Conservation (phyloP, 2,329 filamentous ascomycete genomes). For the Bipolaris zeicola region DNA sequence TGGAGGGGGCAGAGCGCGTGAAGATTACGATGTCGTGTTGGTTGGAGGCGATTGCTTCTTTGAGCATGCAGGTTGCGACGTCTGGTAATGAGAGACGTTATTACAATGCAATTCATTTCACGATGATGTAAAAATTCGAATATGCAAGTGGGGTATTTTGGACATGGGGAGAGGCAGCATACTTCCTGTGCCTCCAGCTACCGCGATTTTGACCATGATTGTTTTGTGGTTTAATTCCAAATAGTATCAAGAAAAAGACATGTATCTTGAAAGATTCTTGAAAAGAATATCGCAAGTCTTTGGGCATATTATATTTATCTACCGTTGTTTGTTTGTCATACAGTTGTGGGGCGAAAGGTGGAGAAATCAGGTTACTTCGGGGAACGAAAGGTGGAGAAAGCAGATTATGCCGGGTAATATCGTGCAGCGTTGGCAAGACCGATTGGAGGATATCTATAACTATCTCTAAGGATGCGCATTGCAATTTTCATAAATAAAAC, state of each 20-base stretch:
- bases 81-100: conserved; percentile 44
- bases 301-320: no score
- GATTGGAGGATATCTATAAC: no score
- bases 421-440: no score
- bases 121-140: not conserved
- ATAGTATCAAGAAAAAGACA: not conserved
- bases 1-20: conserved; percentile 47
- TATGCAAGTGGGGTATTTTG: not conserved
- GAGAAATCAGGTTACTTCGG: no score
- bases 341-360: no score
- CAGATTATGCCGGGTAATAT: not conserved
- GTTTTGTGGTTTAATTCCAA: not conserved
- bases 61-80: conserved; percentile 60
- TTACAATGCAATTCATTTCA: not conserved
- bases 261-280: not conserved
- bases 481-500: no score
- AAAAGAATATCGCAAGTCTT: no score
- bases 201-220: conserved; percentile 43
- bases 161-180: conserved; percentile 12
- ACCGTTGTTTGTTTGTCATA: no score
- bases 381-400: not conserved
- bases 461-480: no score
- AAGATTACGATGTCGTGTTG: conserved; percentile 62
- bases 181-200: conserved; percentile 47
- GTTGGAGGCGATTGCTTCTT: conserved; percentile 54